Evolutionary conservation across 306 rosid genomes (phyloP), one percentile per base, ranked within the genome.

Genomic region (Dalbergia cochinchinensis): DNA sequence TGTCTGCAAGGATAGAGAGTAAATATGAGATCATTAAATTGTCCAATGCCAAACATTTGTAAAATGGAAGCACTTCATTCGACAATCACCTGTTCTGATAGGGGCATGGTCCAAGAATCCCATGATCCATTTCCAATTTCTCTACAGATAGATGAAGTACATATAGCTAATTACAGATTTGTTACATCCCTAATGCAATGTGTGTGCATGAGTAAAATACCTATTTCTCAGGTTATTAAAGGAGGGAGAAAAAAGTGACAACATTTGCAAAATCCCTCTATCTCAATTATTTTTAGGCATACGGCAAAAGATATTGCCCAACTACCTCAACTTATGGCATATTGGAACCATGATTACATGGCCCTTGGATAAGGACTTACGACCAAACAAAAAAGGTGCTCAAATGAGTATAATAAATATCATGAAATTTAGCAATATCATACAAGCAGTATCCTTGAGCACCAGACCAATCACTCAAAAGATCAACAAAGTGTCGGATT

Each of bases 41-140:
- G 47, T 12, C 78, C 39, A 45, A 55, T 53, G 35, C 51, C 74
- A 71, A 87, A 78, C 50, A 76, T 57, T 8, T 39, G 71, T 63
- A 39, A 48, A 78, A 54, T 5, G 55, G 19, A 84, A 26, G 66
- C 68, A 77, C 39, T 64, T 53, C 7, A 65, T 68, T 63, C 50
- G 69, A 84, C 45, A 70, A 55, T 83, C 71, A 91, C 93, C 92
- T 91, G 97, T 78, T 91, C 71, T 73, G 65, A 50, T 60, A 91
- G 81, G 20, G 94, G 94, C 91, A 79, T 82, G 58, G 90, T 89
- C 94, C 94, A 91, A 50, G 97, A 91, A 80, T 87, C 90, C 94
- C 91, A 85, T n/a, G 77, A 70, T 66, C 94, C 97, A 62, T 86
- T 84, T 83, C 97, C 97, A 65, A 88, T 88, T 88, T 88, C 92